Base-by-base conservation (phyloP, 1,284 basidiomycete genomes). In the Naganishia sp. region DNA sequence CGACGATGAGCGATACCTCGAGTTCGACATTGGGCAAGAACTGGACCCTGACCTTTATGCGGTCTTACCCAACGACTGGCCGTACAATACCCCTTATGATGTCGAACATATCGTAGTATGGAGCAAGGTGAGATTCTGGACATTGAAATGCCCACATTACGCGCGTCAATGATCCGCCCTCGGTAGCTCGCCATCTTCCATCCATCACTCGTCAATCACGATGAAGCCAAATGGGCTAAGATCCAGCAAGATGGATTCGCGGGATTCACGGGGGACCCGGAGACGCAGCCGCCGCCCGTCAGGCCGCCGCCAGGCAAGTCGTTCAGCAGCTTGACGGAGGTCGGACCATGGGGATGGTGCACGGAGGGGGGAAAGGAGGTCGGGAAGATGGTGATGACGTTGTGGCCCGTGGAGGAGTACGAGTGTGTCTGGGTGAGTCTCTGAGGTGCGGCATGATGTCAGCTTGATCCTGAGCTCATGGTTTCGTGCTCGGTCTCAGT, bases 41-140 rank as follows among this genome's bases (percentile, higher is more conserved):
- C 63, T 78, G 7, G 76, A 78, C 52, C n/a, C 25, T 10, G 69
- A 70, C 2, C 73, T 74, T 58, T 78, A 75, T 56, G 76, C 61
- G 7, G 49, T 79, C 2, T 64, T 80, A 21, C 72, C 73, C 3
- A 80, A 80, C 60, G 78, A 80, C 68, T 80, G 78, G 78, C 78
- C 78, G 32, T 80, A 80, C 67, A 75, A 73, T 63, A 65, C 75
- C 4, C 78, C 78, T 0, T 73, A 75, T 43, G 78, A 76, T 3
- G 76, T 77, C 9, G 67, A 73, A 53, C 78, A 80, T 65, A 75
- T 71, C 69, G 74, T 74, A 51, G 72, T 80, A 10, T 80, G 78
- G 78, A 76, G 72, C 31, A 72, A 72, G 63, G 78, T 79, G 61
- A 66, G 76, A 18, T 18, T 45, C 13, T 2, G n/a, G 4, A 25